These are phyloP conservation scores for Epithele typhae DNA, from an alignment of 768 basidiomycete species.

Conservation along the genomic window DNA sequence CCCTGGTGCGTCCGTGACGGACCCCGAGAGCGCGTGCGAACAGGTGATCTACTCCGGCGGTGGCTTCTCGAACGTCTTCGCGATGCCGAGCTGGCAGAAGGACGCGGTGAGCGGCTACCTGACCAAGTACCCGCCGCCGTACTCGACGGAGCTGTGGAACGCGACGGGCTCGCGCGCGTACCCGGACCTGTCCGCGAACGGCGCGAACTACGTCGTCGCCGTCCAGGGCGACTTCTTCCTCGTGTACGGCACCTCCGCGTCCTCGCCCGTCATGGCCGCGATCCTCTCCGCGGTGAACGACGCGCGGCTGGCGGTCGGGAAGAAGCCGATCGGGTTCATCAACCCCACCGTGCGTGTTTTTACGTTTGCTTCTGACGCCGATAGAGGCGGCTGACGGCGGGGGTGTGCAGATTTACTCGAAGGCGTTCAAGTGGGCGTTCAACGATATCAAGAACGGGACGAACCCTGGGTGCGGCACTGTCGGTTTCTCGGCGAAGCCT, in stretches of 20 bases:
- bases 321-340: constrained; percentile 28
- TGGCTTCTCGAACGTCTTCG: constrained; percentile 38
- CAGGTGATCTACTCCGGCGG: constrained; percentile 35
- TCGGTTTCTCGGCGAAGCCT: constrained; percentile 23
- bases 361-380: background rate
- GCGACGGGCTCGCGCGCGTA: constrained; percentile 28
- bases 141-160: constrained; percentile 30
- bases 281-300: constrained; percentile 30
- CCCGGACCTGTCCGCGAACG: constrained; percentile 32
- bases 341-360: constrained; percentile 25
- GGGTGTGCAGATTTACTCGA: constrained; percentile 13
- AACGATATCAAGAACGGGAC: constrained; percentile 30
- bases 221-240: constrained; percentile 16
- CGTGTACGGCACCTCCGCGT: constrained; percentile 27
- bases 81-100: constrained; percentile 31
- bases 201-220: constrained; percentile 16
- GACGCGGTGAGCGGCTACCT: constrained; percentile 26
- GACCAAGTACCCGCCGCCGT: constrained; percentile 29
- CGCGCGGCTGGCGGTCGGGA: constrained; percentile 26
- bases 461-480: constrained; percentile 32
- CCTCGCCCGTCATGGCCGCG: constrained; percentile 25
- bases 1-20: constrained; percentile 25
- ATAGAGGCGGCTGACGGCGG: no score
- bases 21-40: constrained; percentile 36
- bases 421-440: constrained; percentile 16